Base-by-base conservation (phyloP, 1,284 basidiomycete species). In the Acaromyces ingoldii region DNA sequence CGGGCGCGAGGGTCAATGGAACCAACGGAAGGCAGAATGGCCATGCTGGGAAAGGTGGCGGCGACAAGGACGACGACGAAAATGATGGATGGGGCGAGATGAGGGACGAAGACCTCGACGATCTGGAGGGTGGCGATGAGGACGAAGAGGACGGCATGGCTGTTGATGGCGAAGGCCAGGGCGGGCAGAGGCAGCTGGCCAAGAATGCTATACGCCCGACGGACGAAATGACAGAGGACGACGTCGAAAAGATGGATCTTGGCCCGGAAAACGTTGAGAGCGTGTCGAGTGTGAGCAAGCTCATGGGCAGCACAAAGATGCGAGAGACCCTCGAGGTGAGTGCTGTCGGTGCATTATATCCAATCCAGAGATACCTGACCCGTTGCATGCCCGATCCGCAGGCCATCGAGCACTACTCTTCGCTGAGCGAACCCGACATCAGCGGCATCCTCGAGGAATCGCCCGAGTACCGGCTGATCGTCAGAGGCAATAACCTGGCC, bases 401-500 rank as follows among this genome's bases (percentile, higher is more conserved):
- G 89, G 89, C 90, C 77, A 89, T 98, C 47, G 85, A 85, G 65
- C 86, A 88, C 67, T 97, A 87, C 76, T 84, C 86, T 57, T 80
- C 80, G 0, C 84, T 85, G 50, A 86, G 86, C 1, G 85, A 84
- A 43, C 85, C 89, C 0, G 81, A 84, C 10, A 86, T 91, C 59
- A 63, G 80, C 81, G 76, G 77, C 34, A 88, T 89, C 11, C 84
- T 90, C 0, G 90, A 92, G 76, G 82, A 92, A 60, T 92, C 93
- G 73, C 89, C 90, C 0, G 95, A 99, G 77, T 99, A 99, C 78
- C 85, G 86, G 57, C 81, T 98, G 55, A 97, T 98, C 67, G 95
- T 99, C 2, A 85, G 89, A 63, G 90, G 93, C 11, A 99, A 99
- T 80, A 99, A 98, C 78, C 80, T 97, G 55, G 91, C 91, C 1